These are phyloP conservation scores for Clavariopsis aquatica DNA, from an alignment of 495 filamentous ascomycete species.

Conservation along the genomic window DNA sequence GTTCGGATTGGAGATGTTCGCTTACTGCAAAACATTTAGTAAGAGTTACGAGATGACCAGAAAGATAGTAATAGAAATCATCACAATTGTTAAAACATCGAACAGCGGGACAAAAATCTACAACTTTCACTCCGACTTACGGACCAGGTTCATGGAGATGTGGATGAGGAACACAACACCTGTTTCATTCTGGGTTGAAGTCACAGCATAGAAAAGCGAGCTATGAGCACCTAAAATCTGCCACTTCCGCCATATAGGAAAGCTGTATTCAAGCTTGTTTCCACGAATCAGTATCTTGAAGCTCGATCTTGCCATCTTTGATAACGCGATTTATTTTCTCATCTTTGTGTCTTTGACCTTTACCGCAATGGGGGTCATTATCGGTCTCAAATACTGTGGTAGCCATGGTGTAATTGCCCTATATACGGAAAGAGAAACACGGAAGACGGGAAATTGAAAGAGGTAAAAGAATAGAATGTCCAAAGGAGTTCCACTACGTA, in stretches of 20 bases:
- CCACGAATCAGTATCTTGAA: conserved; percentile 61
- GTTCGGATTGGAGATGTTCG: conserved; percentile 36
- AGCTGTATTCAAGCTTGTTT: conserved; percentile 59
- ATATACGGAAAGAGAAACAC: not conserved
- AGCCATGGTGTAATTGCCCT: conserved; percentile 5
- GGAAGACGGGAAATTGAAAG: not conserved
- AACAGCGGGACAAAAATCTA: too few species aligned
- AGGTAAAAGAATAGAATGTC: too few species aligned
- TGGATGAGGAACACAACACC: conserved; percentile 60
- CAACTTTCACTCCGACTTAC: too few species aligned
- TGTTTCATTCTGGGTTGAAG: not conserved
- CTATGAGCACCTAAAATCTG: conserved; percentile 51
- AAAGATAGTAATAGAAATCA: too few species aligned
- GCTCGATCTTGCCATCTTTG: conserved; percentile 47
- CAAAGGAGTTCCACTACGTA: too few species aligned
- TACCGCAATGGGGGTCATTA: conserved; percentile 12
- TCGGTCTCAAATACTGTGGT: conserved; percentile 17
- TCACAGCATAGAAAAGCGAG: not conserved
- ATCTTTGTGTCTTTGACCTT: conserved; percentile 6
- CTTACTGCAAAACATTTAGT: too few species aligned
- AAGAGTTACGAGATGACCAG: too few species aligned
- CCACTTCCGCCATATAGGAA: conserved; percentile 58
- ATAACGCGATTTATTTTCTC: conserved; percentile 17
- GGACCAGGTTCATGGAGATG: conserved; percentile 61
- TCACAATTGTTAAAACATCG: too few species aligned